A percentile compares a stretch with the other conserved stretches of the same genome.
phyloP scores from a whole-genome alignment of 257 asterid genomes.

The Gardenia jasminoides region DNA sequence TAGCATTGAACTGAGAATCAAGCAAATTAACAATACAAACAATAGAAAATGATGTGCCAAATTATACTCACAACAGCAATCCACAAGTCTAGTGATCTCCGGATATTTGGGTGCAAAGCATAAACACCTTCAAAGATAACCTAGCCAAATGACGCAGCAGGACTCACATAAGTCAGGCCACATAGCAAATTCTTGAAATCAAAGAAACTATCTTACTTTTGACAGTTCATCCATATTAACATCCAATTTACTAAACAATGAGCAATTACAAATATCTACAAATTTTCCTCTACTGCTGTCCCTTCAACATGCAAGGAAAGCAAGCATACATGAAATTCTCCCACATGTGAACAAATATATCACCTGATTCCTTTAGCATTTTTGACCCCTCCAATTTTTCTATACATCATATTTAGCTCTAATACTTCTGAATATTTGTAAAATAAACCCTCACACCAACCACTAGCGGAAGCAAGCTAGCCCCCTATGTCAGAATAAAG shows the following conservation, averaged over 20 bases:
- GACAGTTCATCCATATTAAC: background rate
- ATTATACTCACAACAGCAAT: conserved; percentile 91
- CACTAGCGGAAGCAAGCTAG: too few relatives aligned
- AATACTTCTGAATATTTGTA: background rate
- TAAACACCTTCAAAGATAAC: conserved; percentile 97
- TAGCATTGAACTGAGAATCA: conserved; percentile 19
- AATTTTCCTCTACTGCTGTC: background rate
- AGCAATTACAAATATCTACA: background rate
- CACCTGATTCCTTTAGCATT: background rate
- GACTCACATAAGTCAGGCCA: background rate
- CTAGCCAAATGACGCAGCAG: conserved; percentile 37
- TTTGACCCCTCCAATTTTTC: background rate
- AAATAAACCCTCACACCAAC: background rate
- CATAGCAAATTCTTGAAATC: background rate
- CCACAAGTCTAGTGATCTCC: conserved; percentile 91
- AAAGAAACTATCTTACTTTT: conserved; percentile 4
- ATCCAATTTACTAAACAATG: background rate
- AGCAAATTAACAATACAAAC: conserved; percentile 3
- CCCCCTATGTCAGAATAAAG: too few relatives aligned
- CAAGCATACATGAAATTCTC: background rate
- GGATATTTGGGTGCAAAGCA: conserved; percentile 95
- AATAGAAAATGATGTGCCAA: background rate
- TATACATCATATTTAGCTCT: background rate
- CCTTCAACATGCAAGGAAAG: background rate
- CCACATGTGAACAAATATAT: background rate